Conservation (phyloP, 495 filamentous ascomycete genomes). For the Cercophora scortea region DNA sequence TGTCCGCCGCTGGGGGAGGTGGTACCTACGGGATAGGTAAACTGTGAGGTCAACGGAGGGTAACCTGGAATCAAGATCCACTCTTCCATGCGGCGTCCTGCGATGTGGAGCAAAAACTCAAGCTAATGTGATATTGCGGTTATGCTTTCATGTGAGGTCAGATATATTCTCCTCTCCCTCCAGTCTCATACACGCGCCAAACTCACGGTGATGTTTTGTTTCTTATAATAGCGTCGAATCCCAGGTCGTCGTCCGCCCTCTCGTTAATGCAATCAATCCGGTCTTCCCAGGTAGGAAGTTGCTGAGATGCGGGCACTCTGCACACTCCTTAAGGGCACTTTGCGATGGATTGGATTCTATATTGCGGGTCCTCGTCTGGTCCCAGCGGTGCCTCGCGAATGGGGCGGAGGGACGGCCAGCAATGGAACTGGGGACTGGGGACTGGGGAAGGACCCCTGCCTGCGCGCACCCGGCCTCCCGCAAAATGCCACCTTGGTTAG, state of each 20-base stretch:
- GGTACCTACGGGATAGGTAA: no score
- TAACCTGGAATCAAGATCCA: neutral
- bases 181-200: neutral
- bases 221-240: slow-evolving; percentile 16
- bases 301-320: slow-evolving; percentile 2
- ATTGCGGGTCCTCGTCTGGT: neutral
- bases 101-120: no score
- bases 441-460: neutral
- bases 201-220: slow-evolving; percentile 1
- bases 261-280: slow-evolving; percentile 12
- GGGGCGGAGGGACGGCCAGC: neutral
- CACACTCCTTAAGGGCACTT: slow-evolving; percentile 5
- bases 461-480: neutral
- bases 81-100: no score
- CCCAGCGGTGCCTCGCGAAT: no score
- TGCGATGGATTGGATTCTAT: slow-evolving; percentile 2
- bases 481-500: neutral
- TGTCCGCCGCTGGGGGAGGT: no score
- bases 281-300: slow-evolving; percentile 22
- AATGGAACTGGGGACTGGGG: neutral
- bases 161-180: neutral
- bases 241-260: neutral
- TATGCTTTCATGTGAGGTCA: no score
- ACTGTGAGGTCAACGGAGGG: no score
- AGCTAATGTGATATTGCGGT: no score